phyloP scores from a whole-genome alignment of 441 rosid genomes.

The Pelargonium exstipulatum region DNA sequence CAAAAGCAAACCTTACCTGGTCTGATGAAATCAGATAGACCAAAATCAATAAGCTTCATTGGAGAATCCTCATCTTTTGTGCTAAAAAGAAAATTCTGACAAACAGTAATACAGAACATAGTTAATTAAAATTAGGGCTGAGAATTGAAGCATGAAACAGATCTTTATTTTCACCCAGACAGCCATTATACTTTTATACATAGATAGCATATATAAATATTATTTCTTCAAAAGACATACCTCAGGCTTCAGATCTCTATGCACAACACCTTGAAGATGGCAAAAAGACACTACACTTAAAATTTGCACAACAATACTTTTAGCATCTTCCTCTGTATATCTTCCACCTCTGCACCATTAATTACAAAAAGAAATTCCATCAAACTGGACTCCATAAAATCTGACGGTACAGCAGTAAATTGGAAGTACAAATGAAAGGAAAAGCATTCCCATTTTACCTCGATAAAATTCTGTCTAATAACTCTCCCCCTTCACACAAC shows the following conservation, averaged over 20 bases:
- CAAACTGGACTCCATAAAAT: not conserved
- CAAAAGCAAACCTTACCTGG: slow-evolving; percentile 39
- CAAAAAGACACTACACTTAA: slow-evolving; percentile 55
- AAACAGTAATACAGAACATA: slow-evolving; percentile 7
- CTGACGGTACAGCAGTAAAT: not conserved
- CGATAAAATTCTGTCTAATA: slow-evolving; percentile 54
- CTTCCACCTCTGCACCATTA: slow-evolving; percentile 56
- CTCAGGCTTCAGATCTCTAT: slow-evolving; percentile 72
- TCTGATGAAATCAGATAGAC: slow-evolving; percentile 52
- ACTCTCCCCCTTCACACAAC: slow-evolving; percentile 53
- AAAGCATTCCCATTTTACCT: slow-evolving; percentile 29
- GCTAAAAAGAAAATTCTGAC: slow-evolving; percentile 59
- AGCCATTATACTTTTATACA: not conserved
- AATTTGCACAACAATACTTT: slow-evolving; percentile 46
- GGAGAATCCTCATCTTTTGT: slow-evolving; percentile 49
- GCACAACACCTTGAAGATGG: slow-evolving; percentile 73
- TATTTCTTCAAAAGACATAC: slow-evolving; percentile 28
- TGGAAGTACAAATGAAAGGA: not conserved
- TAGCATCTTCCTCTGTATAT: slow-evolving; percentile 59
- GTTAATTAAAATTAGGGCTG: not conserved
- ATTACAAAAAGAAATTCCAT: slow-evolving; percentile 5
- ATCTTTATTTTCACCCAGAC: not conserved
- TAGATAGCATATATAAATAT: not conserved
- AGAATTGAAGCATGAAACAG: not conserved
- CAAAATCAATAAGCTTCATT: slow-evolving; percentile 64